These are phyloP conservation scores for Favolaschia claudopus DNA, from an alignment of 768 basidiomycete genomes.

Conservation along the genomic window DNA sequence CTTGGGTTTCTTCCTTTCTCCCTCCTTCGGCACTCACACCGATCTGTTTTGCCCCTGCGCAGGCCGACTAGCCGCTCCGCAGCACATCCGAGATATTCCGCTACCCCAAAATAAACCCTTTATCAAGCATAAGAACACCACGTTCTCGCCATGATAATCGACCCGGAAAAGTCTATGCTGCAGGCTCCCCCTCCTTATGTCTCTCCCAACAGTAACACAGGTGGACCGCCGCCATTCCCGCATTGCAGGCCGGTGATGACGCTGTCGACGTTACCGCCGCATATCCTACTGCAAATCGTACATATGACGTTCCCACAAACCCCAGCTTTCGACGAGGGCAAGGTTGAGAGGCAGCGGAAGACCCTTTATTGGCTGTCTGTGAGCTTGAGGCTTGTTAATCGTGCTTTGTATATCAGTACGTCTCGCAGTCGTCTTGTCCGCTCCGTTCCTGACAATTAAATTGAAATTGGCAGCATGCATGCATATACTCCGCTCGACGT, in stretches of 20 bases:
- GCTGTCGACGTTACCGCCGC: conserved; percentile 55
- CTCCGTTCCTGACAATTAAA: background rate
- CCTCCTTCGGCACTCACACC: too few species aligned
- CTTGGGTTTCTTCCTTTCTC: too few species aligned
- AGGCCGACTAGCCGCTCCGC: conserved; percentile 12
- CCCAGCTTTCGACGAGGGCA: conserved; percentile 44
- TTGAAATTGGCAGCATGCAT: conserved; percentile 68
- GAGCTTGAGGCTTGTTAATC: conserved; percentile 69
- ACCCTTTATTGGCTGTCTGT: conserved; percentile 76
- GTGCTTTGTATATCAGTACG: conserved; percentile 72
- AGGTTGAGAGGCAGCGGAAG: conserved; percentile 63
- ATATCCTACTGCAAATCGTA: conserved; percentile 75
- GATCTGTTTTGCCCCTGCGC: too few species aligned
- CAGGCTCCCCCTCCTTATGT: conserved; percentile 22
- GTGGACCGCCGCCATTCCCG: conserved; percentile 34
- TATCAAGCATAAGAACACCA: conserved; percentile 14
- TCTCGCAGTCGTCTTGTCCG: conserved; percentile 24
- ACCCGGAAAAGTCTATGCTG: conserved; percentile 25
- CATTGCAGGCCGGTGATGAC: conserved; percentile 20
- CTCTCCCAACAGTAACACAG: background rate
- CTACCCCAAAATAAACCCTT: conserved; percentile 15
- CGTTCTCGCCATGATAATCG: conserved; percentile 23
- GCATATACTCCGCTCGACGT: conserved; percentile 81
- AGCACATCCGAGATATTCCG: too few species aligned
- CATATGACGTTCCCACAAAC: conserved; percentile 67